Percentiles rank a stretch among this genome's conserved stretches.
Evolutionary conservation across 192 early-diverging fungal genomes (phyloP).

Genomic region (Fimicolochytrium jonesii): DNA sequence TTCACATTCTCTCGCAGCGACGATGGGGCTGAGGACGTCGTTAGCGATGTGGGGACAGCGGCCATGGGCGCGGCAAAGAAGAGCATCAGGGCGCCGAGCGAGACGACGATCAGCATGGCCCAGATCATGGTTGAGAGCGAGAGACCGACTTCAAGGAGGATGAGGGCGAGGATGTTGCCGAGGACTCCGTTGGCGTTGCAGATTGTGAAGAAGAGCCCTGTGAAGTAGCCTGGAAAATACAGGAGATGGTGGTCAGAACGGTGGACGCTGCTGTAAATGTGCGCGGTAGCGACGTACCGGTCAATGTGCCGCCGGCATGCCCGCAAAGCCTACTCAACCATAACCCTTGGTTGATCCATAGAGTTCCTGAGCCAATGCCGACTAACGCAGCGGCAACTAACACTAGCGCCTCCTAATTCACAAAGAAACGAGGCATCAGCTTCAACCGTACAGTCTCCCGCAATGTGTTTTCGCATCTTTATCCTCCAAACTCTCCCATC

Average conservation of each 20-base stretch:
- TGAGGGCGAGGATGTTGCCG: conserved; percentile 26
- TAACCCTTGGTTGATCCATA: conserved; percentile 31
- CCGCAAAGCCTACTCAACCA: conserved; percentile 13
- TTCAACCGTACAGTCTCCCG: too few species aligned
- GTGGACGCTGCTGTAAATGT: too few species aligned
- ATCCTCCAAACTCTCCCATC: too few species aligned
- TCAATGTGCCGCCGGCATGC: conserved; percentile 9
- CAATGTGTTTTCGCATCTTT: too few species aligned
- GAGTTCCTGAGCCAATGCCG: conserved; percentile 15
- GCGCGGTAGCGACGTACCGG: too few species aligned
- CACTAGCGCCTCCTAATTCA: conserved; percentile 16
- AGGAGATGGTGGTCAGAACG: background rate
- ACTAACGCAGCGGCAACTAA: conserved; percentile 4
- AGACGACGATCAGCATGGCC: conserved; percentile 16
- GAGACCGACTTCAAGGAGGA: conserved; percentile 17
- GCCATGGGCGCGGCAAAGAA: conserved; percentile 15
- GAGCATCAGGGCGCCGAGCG: background rate
- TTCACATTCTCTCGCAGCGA: background rate
- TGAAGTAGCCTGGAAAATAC: conserved; percentile 21
- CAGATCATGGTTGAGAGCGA: conserved; percentile 18
- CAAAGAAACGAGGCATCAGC: too few species aligned
- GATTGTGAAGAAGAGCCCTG: conserved; percentile 31
- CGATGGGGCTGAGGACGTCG: too few species aligned
- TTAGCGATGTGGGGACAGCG: background rate
- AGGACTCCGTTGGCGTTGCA: conserved; percentile 24